Conservation (phyloP, 345 rosid genomes). For the Citrus inodora region DNA sequence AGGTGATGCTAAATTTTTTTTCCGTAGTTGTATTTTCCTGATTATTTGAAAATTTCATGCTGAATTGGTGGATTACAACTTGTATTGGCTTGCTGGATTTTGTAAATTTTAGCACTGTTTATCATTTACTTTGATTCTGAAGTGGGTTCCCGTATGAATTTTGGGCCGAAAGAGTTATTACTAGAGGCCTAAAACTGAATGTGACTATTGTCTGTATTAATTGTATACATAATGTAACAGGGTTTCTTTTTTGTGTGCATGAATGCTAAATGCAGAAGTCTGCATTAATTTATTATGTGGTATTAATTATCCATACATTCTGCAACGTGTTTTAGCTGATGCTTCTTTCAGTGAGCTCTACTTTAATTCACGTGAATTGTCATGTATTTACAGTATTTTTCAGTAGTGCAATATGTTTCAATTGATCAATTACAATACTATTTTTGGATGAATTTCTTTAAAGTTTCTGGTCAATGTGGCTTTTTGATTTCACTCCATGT, state of each 20-base stretch:
- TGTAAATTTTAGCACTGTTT: not conserved
- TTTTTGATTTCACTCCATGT: not conserved
- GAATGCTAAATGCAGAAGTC: conserved; percentile 4
- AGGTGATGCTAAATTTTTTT: not conserved
- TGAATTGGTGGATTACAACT: not conserved
- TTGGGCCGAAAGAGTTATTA: not conserved
- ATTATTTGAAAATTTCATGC: not conserved
- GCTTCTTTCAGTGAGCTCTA: not conserved
- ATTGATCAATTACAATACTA: not conserved
- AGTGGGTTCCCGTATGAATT: not conserved
- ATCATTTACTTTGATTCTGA: not conserved
- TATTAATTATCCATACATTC: conserved; percentile 7
- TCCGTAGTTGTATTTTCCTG: not conserved
- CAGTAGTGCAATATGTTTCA: not conserved
- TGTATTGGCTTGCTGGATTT: not conserved
- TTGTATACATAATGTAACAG: conserved; percentile 3
- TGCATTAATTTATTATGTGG: conserved; percentile 6
- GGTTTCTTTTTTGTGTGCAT: conserved; percentile 11
- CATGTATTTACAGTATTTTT: not conserved
- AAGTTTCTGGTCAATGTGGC: not conserved
- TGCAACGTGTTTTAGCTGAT: conserved; percentile 1
- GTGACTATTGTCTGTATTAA: not conserved
- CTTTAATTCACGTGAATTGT: conserved; percentile 8
- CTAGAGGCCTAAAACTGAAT: conserved; percentile 6
- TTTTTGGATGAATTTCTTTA: not conserved